Percentiles rank a stretch among this genome's conserved stretches.
Evolutionary conservation across 2,329 filamentous ascomycete species (phyloP).

Genomic region (Arachnomyces sp.): DNA sequence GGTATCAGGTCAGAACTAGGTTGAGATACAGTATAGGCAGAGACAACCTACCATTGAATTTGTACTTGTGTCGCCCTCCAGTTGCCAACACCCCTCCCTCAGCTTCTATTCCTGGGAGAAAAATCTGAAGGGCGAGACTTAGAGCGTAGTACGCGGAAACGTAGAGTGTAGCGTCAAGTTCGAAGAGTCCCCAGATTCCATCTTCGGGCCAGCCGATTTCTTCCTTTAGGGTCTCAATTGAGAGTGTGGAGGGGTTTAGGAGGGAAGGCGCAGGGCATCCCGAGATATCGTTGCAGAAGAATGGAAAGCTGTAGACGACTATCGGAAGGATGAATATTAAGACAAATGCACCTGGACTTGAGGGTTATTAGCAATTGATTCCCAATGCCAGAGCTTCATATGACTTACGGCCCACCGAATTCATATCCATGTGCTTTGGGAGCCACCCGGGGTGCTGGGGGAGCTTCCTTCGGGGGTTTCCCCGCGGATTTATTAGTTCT

Average conservation of each 20-base stretch:
- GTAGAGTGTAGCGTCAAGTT: conserved; percentile 58
- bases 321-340: conserved; percentile 75
- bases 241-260: conserved; percentile 62
- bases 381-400: neutral
- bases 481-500: too few species aligned
- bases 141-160: conserved; percentile 70
- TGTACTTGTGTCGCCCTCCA: conserved; percentile 71
- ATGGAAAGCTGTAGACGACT: conserved; percentile 68
- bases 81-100: conserved; percentile 62
- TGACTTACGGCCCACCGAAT: conserved; percentile 38
- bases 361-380: conserved; percentile 9
- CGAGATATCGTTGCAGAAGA: conserved; percentile 84
- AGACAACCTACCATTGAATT: conserved; percentile 58
- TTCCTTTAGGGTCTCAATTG: conserved; percentile 61
- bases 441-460: neutral
- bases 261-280: conserved; percentile 83
- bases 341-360: conserved; percentile 63
- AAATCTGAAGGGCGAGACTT: conserved; percentile 63
- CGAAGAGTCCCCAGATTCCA: conserved; percentile 62
- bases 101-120: conserved; percentile 64
- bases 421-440: conserved; percentile 38
- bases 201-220: conserved; percentile 73
- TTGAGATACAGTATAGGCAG: neutral
- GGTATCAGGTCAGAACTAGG: conserved; percentile 15
- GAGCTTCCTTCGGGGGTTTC: too few species aligned